Percentiles rank a stretch among this genome's conserved stretches.
Evolutionary conservation across 768 basidiomycete species (phyloP).

Genomic region (Hortiboletus flavorubellus): DNA sequence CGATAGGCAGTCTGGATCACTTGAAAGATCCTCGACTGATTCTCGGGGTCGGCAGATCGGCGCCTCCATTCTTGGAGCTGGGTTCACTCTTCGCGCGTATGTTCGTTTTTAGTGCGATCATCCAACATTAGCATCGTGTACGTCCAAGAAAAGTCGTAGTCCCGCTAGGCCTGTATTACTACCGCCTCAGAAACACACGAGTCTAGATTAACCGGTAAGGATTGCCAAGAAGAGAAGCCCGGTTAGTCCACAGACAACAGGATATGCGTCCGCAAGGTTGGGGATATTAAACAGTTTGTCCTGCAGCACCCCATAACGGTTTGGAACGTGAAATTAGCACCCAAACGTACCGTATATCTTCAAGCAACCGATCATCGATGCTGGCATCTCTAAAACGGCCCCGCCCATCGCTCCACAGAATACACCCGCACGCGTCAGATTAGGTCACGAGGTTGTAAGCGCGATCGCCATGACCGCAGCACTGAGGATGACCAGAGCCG

Average conservation of each 20-base stretch:
- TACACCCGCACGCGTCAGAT: constrained; percentile 39
- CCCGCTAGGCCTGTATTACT: constrained; percentile 27
- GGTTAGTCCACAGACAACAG: constrained; percentile 37
- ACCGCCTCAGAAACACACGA: background rate
- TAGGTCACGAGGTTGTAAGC: constrained; percentile 46
- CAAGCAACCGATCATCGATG: constrained; percentile 52
- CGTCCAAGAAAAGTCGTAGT: constrained; percentile 39
- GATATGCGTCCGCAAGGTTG: constrained; percentile 39
- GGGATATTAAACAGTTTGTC: constrained; percentile 31
- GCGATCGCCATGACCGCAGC: constrained; percentile 50
- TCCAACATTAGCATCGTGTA: constrained; percentile 34
- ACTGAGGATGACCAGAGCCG: constrained; percentile 40
- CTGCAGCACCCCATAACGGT: constrained; percentile 13
- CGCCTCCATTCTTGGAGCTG: background rate
- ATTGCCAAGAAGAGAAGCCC: constrained; percentile 38
- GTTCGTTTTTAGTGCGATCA: background rate
- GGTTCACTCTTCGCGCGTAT: background rate
- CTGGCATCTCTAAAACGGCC: constrained; percentile 41
- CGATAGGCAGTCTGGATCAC: background rate
- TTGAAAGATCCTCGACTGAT: background rate
- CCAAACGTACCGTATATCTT: constrained; percentile 41
- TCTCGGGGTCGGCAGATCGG: constrained; percentile 16
- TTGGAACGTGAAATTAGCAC: background rate
- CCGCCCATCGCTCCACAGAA: constrained; percentile 41
- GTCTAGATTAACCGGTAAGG: constrained; percentile 19